A percentile compares a stretch with the other conserved stretches of the same genome.
Evolutionary conservation across 164 flowering plant species (phyloP).

Genomic region (Stephania cephalantha): DNA sequence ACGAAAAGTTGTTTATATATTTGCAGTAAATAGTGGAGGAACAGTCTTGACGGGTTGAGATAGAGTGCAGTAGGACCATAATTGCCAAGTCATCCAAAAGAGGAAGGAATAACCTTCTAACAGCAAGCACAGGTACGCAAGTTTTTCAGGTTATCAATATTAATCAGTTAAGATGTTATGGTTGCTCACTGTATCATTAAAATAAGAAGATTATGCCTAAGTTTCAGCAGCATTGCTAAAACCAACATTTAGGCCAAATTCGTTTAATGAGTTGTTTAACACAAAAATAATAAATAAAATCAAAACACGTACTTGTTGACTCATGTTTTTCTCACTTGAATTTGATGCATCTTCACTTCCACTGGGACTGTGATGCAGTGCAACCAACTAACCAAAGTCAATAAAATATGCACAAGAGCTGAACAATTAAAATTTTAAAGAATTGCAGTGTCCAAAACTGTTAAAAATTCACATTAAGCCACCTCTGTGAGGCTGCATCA

Average conservation of each 20-base stretch:
- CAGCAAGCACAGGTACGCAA: background rate
- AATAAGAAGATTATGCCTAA: background rate
- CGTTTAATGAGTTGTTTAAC: background rate
- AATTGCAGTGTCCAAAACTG: background rate
- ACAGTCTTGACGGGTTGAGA: background rate
- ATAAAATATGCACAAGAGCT: background rate
- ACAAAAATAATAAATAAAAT: background rate
- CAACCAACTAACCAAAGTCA: conserved; percentile 8
- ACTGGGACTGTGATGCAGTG: conserved; percentile 52
- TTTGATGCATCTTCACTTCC: conserved; percentile 74
- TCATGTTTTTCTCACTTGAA: conserved; percentile 60
- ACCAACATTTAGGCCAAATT: background rate
- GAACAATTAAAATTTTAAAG: background rate
- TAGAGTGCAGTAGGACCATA: background rate
- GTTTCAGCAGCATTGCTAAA: background rate
- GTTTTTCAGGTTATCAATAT: background rate
- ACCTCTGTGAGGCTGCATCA: conserved; percentile 88
- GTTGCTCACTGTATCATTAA: background rate
- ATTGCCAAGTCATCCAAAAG: background rate
- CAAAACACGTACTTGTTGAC: conserved; percentile 39
- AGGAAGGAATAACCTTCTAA: background rate
- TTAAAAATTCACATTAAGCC: background rate
- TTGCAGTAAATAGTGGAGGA: background rate
- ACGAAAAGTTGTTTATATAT: background rate
- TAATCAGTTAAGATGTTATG: background rate